A percentile compares a stretch with the other conserved stretches of the same genome.
Evolutionary conservation across 208 protist species (phyloP).

Genomic region (Crithidia thermophila): DNA sequence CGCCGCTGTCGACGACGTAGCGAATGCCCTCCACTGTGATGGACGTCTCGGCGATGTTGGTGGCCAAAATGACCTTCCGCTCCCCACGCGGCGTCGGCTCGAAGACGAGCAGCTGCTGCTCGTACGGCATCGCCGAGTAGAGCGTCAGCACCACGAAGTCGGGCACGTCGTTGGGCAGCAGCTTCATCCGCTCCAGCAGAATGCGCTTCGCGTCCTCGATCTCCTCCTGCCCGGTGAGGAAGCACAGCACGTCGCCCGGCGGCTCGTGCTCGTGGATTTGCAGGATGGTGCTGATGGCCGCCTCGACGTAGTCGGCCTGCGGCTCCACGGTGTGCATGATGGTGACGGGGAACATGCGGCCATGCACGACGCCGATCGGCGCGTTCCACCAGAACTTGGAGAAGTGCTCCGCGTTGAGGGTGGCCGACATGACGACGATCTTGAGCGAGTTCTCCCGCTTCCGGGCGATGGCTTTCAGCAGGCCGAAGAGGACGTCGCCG

Average conservation of each 20-base stretch:
- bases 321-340: constrained; percentile 95
- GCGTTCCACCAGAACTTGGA: constrained; percentile 95
- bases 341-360: constrained; percentile 91
- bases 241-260: constrained; percentile 98
- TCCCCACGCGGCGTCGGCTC: constrained; percentile 86
- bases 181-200: constrained; percentile 76
- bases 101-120: constrained; percentile 97
- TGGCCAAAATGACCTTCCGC: constrained; percentile 97
- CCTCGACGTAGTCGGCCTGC: constrained; percentile 98
- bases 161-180: constrained; percentile 60
- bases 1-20: constrained; percentile 99
- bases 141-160: constrained; percentile 82
- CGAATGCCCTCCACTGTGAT: constrained; percentile 99
- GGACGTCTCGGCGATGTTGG: constrained; percentile 99
- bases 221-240: constrained; percentile 98
- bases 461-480: constrained; percentile 87
- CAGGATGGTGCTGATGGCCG: constrained; percentile 96
- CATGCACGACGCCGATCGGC: constrained; percentile 91
- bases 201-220: constrained; percentile 90
- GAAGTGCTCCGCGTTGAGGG: constrained; percentile 96
- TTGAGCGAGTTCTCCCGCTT: constrained; percentile 73
- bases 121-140: constrained; percentile 97
- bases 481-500: constrained; percentile 91
- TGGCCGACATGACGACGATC: constrained; percentile 98
- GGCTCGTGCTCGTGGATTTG: constrained; percentile 97